Base-by-base conservation (phyloP, 352 stramenopile genomes). In the Phytophthora constricta region DNA sequence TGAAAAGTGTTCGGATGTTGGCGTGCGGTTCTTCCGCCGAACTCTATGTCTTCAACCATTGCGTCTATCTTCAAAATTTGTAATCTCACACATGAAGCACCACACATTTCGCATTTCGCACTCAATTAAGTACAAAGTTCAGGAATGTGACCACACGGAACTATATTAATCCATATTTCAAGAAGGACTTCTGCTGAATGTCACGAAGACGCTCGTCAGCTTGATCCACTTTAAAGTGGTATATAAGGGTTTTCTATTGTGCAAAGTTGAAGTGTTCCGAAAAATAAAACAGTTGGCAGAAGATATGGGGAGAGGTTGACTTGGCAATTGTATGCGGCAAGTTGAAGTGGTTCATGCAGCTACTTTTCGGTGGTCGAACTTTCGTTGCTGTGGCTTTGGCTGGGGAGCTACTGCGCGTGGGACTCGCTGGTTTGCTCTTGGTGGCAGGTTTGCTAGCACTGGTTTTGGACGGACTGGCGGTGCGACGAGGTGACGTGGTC, bases 31-130 rank as follows among this genome's bases (percentile, higher is more conserved):
- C 65, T n/a, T 71, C 94, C 87, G 37, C 79, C 76, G 72, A 96
- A 96, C 63, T 96, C 84, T 86, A 96, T 96, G 60, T 91, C 92
- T 92, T 92, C 66, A 90, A 80, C 19, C 82, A 80, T 83, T 2
- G 77, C 83, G 65, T 96, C 79, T 86, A 96, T 93, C 55, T 96
- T 96, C 41, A 91, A 46, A 41, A 96, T 37, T 7, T 37, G 31
- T 37, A 37, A 63, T 10, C 28, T 77, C 39, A 79, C 50, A 20
- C 72, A 83, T 8, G 74, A 49, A 1, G 76, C 78, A 19, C 91
- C 85, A 42, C 85, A 93, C 53, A 95, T 87, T 65, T 95, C 85
- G 52, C 53, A 95, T 87, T 65, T 95, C 85, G 52, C 83, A 93
- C 54, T 86, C 77, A 1, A 54, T 37, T 22, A 95, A 58, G 56